Percentiles rank a stretch among this genome's conserved stretches.
These are phyloP conservation scores for Podospora pseudoanserina DNA, from an alignment of 495 filamentous ascomycete species.

Conservation along the genomic window DNA sequence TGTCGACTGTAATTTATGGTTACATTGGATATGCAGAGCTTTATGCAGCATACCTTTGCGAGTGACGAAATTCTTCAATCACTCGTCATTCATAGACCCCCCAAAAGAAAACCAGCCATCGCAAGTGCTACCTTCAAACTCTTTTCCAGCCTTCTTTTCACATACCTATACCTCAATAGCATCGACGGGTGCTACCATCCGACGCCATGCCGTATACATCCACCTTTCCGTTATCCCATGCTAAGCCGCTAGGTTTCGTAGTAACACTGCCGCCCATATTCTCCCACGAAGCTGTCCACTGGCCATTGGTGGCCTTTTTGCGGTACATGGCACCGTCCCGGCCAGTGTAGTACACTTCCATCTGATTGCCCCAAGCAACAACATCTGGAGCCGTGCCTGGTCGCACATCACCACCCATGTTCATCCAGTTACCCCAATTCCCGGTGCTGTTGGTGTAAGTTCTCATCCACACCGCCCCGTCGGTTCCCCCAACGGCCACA, in stretches of 20 bases:
- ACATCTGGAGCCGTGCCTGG: conserved; percentile 21
- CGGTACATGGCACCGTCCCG: conserved; percentile 29
- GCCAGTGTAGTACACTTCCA: conserved; percentile 38
- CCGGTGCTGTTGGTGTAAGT: conserved; percentile 15
- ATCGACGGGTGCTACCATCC: not conserved
- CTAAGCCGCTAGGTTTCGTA: conserved; percentile 29
- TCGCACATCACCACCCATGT: conserved; percentile 24
- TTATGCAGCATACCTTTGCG: too few relatives aligned
- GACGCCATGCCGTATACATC: conserved; percentile 30
- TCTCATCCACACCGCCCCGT: conserved; percentile 28
- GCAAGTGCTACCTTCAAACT: too few relatives aligned
- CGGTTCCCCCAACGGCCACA: conserved; percentile 26
- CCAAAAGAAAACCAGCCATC: too few relatives aligned
- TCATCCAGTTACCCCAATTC: conserved; percentile 23
- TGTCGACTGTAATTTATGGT: too few relatives aligned
- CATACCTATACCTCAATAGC: not conserved
- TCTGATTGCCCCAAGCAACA: conserved; percentile 16
- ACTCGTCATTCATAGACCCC: too few relatives aligned
- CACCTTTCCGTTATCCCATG: conserved; percentile 32
- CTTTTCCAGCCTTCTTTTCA: too few relatives aligned
- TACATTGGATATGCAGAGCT: not conserved
- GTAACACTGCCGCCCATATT: conserved; percentile 23
- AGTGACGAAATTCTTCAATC: too few relatives aligned
- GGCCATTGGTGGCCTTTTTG: conserved; percentile 20
- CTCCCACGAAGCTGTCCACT: conserved; percentile 26